These are phyloP conservation scores for Nemania abortiva DNA, from an alignment of 2,329 filamentous ascomycete genomes.

Conservation along the genomic window DNA sequence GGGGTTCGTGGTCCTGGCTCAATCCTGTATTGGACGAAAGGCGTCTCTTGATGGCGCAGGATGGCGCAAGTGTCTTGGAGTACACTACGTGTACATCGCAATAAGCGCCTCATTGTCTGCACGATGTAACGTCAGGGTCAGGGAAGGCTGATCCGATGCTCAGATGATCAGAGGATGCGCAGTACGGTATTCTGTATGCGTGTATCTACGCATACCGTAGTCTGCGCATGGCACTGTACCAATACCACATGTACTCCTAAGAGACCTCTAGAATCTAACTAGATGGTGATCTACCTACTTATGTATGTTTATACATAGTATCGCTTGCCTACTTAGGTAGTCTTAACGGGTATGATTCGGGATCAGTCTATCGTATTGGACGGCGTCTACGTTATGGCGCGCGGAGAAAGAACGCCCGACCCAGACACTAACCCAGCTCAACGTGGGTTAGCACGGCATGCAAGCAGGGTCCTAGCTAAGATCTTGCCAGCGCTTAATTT, in stretches of 20 bases:
- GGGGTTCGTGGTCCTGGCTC: not conserved
- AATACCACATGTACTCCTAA: too few species aligned
- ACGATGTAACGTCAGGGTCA: conserved; percentile 30
- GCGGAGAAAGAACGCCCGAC: not conserved
- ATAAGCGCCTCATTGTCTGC: conserved; percentile 26
- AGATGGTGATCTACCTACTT: too few species aligned
- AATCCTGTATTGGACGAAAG: conserved; percentile 17
- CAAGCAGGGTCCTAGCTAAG: conserved; percentile 23
- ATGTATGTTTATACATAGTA: too few species aligned
- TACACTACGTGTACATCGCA: not conserved
- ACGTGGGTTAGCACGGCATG: conserved; percentile 3
- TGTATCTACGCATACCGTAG: not conserved
- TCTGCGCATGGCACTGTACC: too few species aligned
- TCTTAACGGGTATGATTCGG: too few species aligned
- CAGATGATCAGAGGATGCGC: conserved; percentile 7
- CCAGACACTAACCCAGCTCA: not conserved
- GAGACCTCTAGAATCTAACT: too few species aligned
- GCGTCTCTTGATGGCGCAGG: conserved; percentile 1
- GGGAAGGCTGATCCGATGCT: conserved; percentile 28
- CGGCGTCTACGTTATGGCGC: not conserved
- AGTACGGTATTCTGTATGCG: not conserved
- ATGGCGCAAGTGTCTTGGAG: not conserved
- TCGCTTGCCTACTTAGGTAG: too few species aligned
- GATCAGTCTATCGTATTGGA: too few species aligned
- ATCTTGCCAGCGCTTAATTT: conserved; percentile 15